These are phyloP conservation scores for Darksidea phi DNA, from an alignment of 495 filamentous ascomycete species.

Conservation along the genomic window DNA sequence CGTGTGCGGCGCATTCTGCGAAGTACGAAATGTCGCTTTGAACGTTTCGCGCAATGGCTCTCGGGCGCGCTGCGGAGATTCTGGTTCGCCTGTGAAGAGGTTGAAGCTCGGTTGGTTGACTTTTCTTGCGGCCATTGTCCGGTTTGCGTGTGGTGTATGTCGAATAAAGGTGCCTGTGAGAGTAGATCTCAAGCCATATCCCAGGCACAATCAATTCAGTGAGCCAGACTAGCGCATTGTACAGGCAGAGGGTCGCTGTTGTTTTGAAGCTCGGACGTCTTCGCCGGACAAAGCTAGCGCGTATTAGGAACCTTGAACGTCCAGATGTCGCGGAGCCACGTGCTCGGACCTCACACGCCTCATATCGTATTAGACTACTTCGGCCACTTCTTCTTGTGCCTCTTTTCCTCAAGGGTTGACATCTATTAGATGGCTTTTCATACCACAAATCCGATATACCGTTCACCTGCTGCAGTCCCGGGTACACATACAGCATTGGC, in stretches of 20 bases:
- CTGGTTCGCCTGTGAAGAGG: constrained; percentile 23
- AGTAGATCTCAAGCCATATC: background rate
- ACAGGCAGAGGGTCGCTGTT: background rate
- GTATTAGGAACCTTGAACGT: no score
- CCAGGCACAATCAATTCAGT: background rate
- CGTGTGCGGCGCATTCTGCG: constrained; percentile 26
- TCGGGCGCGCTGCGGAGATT: constrained; percentile 12
- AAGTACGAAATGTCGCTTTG: constrained; percentile 15
- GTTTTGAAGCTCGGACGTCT: background rate
- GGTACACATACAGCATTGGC: no score
- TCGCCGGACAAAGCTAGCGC: background rate
- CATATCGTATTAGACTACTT: background rate
- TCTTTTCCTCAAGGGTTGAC: no score
- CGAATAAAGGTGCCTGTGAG: background rate
- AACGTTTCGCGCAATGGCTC: constrained; percentile 30
- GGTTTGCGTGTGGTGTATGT: background rate
- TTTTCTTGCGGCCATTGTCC: constrained; percentile 19
- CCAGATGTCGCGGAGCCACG: no score
- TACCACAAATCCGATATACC: no score
- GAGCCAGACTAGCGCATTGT: background rate
- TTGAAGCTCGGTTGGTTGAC: constrained; percentile 28
- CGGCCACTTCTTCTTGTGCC: background rate
- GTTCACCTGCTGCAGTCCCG: no score
- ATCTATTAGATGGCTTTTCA: no score
- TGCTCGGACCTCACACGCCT: no score